Base-by-base conservation (phyloP, 805 yeast species). In the Nakazawaea wyomingensis region DNA sequence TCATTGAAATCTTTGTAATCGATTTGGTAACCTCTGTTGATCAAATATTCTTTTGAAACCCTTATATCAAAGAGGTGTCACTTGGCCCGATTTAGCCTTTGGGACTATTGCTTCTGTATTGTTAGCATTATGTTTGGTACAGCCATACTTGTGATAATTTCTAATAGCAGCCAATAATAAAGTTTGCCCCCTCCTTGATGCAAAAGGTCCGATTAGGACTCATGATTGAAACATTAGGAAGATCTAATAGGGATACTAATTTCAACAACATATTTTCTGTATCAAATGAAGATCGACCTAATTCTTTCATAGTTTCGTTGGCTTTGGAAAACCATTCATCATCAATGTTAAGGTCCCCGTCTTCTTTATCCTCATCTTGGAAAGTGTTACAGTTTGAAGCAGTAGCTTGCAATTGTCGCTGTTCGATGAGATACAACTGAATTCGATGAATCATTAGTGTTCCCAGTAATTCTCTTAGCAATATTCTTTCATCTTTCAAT, bases 401-500 rank as follows among this genome's bases (percentile, higher is more conserved):
- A n/a, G n/a, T 24, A 24, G 8, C 11, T 9, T 14, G 13, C 13
- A 10, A 7, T 10, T 29, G 13, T n/a, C n/a, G n/a, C 13, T n/a
- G 16, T 29, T 49, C 49, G 14, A 50, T 43, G 53, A 45, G 54
- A 39, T 34, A 48, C 39, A 42, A 49, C 45, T 1, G 46, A 46
- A 27, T 59, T 53, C 2, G 59, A 60, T 33, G 55, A 57, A 31
- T 64, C 68, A 29, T 62, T 63, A 42, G 65, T 80, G 40, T 78
- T 73, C 10, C 93, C 95, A 42, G 91, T 89, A 51, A 93, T 88
- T 50, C 96, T 72, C 60, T 84, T 83, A 1, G 98, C 98, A 54
- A 93, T 86, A 56, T 88, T 89, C 52, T 86, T 79, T 2, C 97
- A 62, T 91, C 97, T 57, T 93, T 98, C 45, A 93, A 68, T 55